Conservation (phyloP, 257 asterid species). For the Ballota nigra region DNA sequence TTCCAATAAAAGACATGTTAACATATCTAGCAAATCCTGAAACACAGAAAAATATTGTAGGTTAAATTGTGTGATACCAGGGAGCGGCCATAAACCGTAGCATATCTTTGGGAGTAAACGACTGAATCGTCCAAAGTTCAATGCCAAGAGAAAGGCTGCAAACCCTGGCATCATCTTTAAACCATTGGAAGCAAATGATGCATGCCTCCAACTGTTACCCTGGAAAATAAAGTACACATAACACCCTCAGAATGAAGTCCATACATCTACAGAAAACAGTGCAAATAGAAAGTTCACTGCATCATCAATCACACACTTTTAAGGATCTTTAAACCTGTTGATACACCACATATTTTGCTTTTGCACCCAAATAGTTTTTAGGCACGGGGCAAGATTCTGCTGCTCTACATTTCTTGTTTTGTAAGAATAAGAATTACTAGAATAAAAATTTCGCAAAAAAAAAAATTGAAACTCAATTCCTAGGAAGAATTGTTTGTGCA, state of each 20-base stretch:
- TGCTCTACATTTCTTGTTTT: neutral
- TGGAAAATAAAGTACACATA: constrained; percentile 50
- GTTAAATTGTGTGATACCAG: constrained; percentile 36
- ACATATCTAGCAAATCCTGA: constrained; percentile 14
- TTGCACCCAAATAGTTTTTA: constrained; percentile 12
- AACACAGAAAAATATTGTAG: constrained; percentile 9
- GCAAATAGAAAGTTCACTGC: neutral
- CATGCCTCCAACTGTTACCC: constrained; percentile 59
- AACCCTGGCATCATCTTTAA: constrained; percentile 50
- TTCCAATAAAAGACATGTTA: neutral
- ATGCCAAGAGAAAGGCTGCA: constrained; percentile 51
- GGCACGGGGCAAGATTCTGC: constrained; percentile 6
- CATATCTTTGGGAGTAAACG: constrained; percentile 42
- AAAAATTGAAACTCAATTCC: constrained; percentile 16
- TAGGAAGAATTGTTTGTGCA: constrained; percentile 28
- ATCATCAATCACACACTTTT: neutral
- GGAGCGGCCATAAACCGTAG: constrained; percentile 40
- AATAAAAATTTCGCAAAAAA: neutral
- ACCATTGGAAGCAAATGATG: constrained; percentile 61
- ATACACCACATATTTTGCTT: neutral
- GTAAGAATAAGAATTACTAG: constrained; percentile 7
- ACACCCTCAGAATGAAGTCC: constrained; percentile 30
- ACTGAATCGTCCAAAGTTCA: constrained; percentile 39
- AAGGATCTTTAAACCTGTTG: constrained; percentile 16
- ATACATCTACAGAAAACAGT: constrained; percentile 10